These are phyloP conservation scores for Fusarium xylarioides DNA, from an alignment of 2,329 filamentous ascomycete genomes.

Conservation along the genomic window DNA sequence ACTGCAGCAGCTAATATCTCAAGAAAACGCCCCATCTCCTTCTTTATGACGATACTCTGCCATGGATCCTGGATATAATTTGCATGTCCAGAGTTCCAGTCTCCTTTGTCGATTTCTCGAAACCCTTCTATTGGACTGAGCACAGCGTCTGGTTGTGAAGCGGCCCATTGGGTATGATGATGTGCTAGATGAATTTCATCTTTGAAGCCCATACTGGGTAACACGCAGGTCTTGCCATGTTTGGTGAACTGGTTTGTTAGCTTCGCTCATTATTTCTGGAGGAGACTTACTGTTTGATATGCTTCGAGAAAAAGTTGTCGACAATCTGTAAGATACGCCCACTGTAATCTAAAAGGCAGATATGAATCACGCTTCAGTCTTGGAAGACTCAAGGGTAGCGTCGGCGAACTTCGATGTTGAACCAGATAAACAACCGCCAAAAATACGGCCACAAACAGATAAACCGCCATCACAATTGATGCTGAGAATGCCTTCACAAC, in stretches of 20 bases:
- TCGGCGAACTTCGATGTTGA: neutral
- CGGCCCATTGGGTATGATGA: conserved; percentile 51
- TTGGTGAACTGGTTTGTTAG: conserved; percentile 47
- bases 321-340: conserved; percentile 45
- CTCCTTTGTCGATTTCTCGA: conserved; percentile 50
- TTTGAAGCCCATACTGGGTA: conserved; percentile 52
- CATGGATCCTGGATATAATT: conserved; percentile 48
- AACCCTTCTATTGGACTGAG: conserved; percentile 50
- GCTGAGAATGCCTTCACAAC: neutral
- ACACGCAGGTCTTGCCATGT: conserved; percentile 50
- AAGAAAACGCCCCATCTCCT: conserved; percentile 47
- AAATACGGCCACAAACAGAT: neutral
- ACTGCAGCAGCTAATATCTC: conserved; percentile 46
- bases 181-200: conserved; percentile 54
- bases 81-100: conserved; percentile 50
- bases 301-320: conserved; percentile 43
- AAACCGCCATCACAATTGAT: conserved; percentile 1
- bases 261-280: accelerated
- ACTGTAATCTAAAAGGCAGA: conserved; percentile 6
- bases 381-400: conserved; percentile 8
- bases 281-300: conserved; percentile 39
- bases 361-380: neutral
- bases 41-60: conserved; percentile 49
- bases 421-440: neutral
- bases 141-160: conserved; percentile 50